phyloP scores from a whole-genome alignment of 495 filamentous ascomycete genomes.

The Daldinia concentrica region DNA sequence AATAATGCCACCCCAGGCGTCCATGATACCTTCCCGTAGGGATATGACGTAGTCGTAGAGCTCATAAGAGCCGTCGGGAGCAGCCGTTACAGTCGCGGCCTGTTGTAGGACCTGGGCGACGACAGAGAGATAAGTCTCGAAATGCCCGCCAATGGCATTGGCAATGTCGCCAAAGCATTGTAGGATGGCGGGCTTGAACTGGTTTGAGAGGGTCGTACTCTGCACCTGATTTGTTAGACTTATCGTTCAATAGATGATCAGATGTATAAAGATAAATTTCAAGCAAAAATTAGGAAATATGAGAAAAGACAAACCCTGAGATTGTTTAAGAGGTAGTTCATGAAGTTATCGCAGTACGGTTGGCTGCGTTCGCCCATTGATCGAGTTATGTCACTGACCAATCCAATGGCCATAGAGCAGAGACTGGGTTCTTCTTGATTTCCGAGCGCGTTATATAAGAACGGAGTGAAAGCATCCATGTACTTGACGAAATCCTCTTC shows the following conservation, averaged over 20 bases:
- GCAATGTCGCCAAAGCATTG: slow-evolving; percentile 99
- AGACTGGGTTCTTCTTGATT: slow-evolving; percentile 95
- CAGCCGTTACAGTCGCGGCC: slow-evolving; percentile 80
- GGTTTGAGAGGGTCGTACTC: slow-evolving; percentile 82
- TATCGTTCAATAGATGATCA: slow-evolving; percentile 4
- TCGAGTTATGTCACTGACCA: slow-evolving; percentile 94
- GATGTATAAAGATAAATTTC: slow-evolving; percentile 1
- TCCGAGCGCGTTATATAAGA: slow-evolving; percentile 88
- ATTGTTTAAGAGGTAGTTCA: slow-evolving; percentile 94
- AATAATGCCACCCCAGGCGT: slow-evolving; percentile 97
- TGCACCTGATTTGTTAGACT: slow-evolving; percentile 50
- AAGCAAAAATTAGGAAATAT: background rate
- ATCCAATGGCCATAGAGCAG: slow-evolving; percentile 95
- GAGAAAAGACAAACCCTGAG: slow-evolving; percentile 70
- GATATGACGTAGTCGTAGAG: slow-evolving; percentile 96
- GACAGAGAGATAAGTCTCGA: slow-evolving; percentile 89
- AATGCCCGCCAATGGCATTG: slow-evolving; percentile 90
- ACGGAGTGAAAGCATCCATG: slow-evolving; percentile 92
- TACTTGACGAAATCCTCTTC: slow-evolving; percentile 94
- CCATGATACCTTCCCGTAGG: slow-evolving; percentile 96
- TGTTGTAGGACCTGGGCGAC: slow-evolving; percentile 95
- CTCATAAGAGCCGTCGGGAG: slow-evolving; percentile 77
- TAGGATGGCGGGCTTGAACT: slow-evolving; percentile 97
- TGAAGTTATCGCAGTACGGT: slow-evolving; percentile 95
- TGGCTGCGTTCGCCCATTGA: slow-evolving; percentile 88